These are phyloP conservation scores for Platanthera guangdongensis DNA, from an alignment of 106 monocot species.

Conservation along the genomic window DNA sequence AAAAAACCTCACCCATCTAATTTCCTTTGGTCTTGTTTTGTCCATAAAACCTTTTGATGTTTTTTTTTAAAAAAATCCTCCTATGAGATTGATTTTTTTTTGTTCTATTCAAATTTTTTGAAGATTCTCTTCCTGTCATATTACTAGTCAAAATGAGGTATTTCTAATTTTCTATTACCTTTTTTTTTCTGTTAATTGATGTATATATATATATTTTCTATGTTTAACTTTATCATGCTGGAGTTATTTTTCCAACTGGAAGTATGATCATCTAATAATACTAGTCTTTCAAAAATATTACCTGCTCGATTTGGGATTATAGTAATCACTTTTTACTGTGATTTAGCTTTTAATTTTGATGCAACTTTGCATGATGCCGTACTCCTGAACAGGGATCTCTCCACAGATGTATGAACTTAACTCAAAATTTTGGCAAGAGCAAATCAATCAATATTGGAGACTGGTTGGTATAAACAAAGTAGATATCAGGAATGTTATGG, in stretches of 20 bases:
- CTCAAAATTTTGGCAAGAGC: conserved; percentile 64
- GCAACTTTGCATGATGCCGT: background rate
- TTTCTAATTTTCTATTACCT: background rate
- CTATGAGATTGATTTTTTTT: background rate
- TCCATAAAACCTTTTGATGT: background rate
- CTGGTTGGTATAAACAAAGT: conserved; percentile 46
- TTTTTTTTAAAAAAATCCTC: background rate
- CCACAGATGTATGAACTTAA: conserved; percentile 43
- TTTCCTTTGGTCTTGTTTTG: background rate
- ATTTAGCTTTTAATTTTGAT: background rate
- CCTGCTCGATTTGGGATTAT: conserved; percentile 2
- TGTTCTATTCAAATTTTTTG: background rate
- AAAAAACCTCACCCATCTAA: background rate
- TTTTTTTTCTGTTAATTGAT: background rate
- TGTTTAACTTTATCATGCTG: background rate
- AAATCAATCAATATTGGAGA: conserved; percentile 66
- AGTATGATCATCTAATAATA: background rate
- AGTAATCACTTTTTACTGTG: background rate
- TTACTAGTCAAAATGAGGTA: background rate
- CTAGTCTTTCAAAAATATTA: background rate
- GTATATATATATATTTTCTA: background rate
- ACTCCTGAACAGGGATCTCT: conserved; percentile 40
- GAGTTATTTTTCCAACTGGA: background rate
- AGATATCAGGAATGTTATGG: conserved; percentile 83
- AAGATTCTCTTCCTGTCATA: background rate